Evolutionary conservation across 2,329 filamentous ascomycete species (phyloP), one percentile per base, ranked within the genome.

Genomic region (Thelonectria olida): DNA sequence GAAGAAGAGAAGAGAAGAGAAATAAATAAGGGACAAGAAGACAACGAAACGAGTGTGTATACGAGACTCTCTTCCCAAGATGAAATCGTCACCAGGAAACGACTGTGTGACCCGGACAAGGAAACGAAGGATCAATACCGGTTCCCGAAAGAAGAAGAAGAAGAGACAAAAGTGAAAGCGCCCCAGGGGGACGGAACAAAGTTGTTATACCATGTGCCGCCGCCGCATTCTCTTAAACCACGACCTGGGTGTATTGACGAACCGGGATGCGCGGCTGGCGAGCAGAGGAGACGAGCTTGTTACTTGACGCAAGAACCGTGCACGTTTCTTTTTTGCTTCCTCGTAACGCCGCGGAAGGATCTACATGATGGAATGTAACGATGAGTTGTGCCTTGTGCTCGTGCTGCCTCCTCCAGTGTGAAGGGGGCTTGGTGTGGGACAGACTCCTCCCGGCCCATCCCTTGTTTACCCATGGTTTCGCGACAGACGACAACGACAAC

Each of bases 271-370:
- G n/a, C n/a, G n/a, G n/a, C n/a, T n/a, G n/a, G n/a, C n/a, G n/a
- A n/a, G n/a, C n/a, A n/a, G n/a, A n/a, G n/a, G 34, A n/a, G 6
- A 36, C 28, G 44, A 54, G 50, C n/a, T 34, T 42, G 23, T 45
- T 23, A 41, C 44, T 48, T 34, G 44, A 48, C 36, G 44, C 44
- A n/a, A 54, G 44, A 54, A 27, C 63, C 67, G 66, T 69, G 66
- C 68, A 64, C 67, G 61, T 67, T 60, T 58, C 63, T 61, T 61
- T 70, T 62, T 62, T 59, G 66, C 54, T 62, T 58, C 65, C 63
- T 67, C 56, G 65, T 71, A 67, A 67, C 67, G 68, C 68, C 68
- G 71, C 68, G n/a, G n/a, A n/a, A n/a, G n/a, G n/a, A n/a, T n/a
- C n/a, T n/a, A n/a, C n/a, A n/a, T n/a, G n/a, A n/a, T n/a, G n/a